Conservation (phyloP, 352 stramenopile species). For the Pythium brachiatum region DNA sequence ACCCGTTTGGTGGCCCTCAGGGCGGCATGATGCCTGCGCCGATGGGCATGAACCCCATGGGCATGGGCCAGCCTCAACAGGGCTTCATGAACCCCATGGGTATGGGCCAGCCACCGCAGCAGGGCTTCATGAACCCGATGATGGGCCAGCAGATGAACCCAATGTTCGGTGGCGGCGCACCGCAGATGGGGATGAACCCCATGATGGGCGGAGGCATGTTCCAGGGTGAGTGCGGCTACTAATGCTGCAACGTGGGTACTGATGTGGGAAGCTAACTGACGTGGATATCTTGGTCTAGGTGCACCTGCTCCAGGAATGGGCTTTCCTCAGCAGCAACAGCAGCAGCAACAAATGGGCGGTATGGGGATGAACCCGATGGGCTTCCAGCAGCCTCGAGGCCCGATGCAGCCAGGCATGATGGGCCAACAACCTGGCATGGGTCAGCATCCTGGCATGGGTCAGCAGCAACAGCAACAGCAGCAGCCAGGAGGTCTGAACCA, state of each 20-base stretch:
- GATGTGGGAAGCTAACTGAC: background rate
- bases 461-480: slow-evolving; percentile 41
- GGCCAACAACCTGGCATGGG: slow-evolving; percentile 42
- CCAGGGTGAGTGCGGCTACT: slow-evolving; percentile 38
- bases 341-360: slow-evolving; percentile 25
- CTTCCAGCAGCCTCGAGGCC: slow-evolving; percentile 47
- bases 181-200: slow-evolving; percentile 38
- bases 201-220: slow-evolving; percentile 48
- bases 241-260: background rate
- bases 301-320: slow-evolving; percentile 38
- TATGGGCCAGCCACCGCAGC: slow-evolving; percentile 29
- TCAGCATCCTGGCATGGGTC: slow-evolving; percentile 28
- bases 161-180: slow-evolving; percentile 16
- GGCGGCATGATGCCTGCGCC: slow-evolving; percentile 35
- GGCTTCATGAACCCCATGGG: slow-evolving; percentile 32
- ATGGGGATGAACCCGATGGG: slow-evolving; percentile 66
- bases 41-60: slow-evolving; percentile 46
- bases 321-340: slow-evolving; percentile 35
- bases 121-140: slow-evolving; percentile 49
- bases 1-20: slow-evolving; percentile 42
- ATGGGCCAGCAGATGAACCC: slow-evolving; percentile 31
- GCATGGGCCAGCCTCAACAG: slow-evolving; percentile 31
- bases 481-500: slow-evolving; percentile 54
- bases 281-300: slow-evolving; percentile 16
- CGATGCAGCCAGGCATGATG: slow-evolving; percentile 36